Base-by-base conservation (phyloP, 495 filamentous ascomycete species). In the Xylaria grammica region DNA sequence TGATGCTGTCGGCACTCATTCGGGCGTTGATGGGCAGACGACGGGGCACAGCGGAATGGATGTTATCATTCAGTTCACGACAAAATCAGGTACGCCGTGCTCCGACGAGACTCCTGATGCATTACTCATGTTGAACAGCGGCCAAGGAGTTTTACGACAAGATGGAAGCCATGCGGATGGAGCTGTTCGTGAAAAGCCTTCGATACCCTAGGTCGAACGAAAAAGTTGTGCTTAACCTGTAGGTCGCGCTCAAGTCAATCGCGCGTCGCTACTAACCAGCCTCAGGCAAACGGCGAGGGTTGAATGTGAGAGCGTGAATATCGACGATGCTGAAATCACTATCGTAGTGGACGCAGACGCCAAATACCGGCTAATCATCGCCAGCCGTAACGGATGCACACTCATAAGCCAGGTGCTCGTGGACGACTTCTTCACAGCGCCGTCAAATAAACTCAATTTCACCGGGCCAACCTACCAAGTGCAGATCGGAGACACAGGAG, bases 381-480 rank as follows among this genome's bases (percentile, higher is more conserved):
- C 40, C 3, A 73, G 69, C 24, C 45, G 62, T n/a, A 71, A 71
- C 19, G 19, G 50, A 40, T 71, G 71, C 51, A 71, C 69, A 0
- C 36, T 69, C n/a, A 48, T 72, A 29, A 65, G 45, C 13, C 71
- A 73, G 34, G 20, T 30, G 10, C 53, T 59, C 13, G 22, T 50
- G 17, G 54, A 58, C 0, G 30, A 59, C 30, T 59, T 64, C 62
- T 64, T 64, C 42, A 13, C 32, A 4, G 13, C 42, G 7, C 20
- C 62, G 44, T 34, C 55, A 5, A 27, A n/a, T 11, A 27, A 26
- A 29, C 46, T 45, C 11, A 36, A 45, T 6, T 54, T 40, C 54
- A 69, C 51, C 54, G 69, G 62, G 1, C 63, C 62, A 13, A 67
- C 69, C 0, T 71, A 64, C 56, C n/a, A 69, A 10, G 62, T 73